phyloP scores from a whole-genome alignment of 192 early-diverging fungal species.

The Rhizoclosmatium globosum region DNA sequence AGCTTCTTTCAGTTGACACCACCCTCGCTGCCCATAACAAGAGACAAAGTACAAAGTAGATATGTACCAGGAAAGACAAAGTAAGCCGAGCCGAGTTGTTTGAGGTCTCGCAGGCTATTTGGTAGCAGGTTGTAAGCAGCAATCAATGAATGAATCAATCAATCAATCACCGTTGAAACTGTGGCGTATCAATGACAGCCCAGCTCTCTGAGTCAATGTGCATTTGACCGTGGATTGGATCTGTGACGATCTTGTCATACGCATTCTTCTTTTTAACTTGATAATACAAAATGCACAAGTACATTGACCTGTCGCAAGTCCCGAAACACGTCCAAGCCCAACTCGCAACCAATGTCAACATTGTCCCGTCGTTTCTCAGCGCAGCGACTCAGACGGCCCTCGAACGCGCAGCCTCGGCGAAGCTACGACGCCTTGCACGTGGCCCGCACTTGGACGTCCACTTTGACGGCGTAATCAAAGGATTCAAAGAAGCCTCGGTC shows the following conservation, averaged over 20 bases:
- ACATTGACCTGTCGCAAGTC: no score
- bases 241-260: conserved; percentile 69
- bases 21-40: background rate
- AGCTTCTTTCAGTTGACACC: no score
- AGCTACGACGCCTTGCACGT: conserved; percentile 60
- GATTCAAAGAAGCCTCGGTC: conserved; percentile 37
- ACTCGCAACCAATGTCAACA: no score
- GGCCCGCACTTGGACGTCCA: conserved; percentile 73
- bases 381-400: conserved; percentile 12
- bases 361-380: conserved; percentile 34
- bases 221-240: conserved; percentile 81
- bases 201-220: conserved; percentile 70
- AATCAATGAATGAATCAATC: background rate
- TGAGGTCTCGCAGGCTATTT: conserved; percentile 79
- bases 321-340: no score
- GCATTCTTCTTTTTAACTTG: no score
- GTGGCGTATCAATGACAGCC: conserved; percentile 87
- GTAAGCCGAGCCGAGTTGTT: conserved; percentile 88
- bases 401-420: conserved; percentile 30
- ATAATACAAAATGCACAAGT: no score
- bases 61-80: conserved; percentile 79
- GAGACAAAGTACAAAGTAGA: background rate
- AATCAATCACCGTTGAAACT: conserved; percentile 81
- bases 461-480: conserved; percentile 79
- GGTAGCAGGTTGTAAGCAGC: background rate